Base-by-base conservation (phyloP, 176 grass and related monocot species). In the Triticum aestivum region DNA sequence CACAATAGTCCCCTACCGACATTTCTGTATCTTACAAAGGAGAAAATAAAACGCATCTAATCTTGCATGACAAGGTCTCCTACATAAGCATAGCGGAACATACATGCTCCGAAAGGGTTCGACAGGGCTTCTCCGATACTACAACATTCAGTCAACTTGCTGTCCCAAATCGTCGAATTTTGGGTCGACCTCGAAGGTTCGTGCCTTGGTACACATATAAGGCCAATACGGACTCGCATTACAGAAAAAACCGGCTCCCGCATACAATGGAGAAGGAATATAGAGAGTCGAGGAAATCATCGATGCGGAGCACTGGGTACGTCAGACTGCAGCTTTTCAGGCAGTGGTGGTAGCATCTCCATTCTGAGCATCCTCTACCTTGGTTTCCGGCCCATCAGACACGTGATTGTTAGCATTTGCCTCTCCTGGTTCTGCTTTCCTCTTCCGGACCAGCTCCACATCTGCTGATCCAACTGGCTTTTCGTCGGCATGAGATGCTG, bases 341-440 rank as follows among this genome's bases (percentile, higher is more conserved):
- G 67, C 61, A 79, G 82, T 41, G 83, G 82, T 51, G 75, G 82
- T 86, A 17, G 70, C 68, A 26, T 87, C 83, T 85, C 81, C 74
- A 10, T 84, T 88, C 54, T 83, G 82, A 86, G 88, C 79, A 79
- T 85, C 88, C 38, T 88, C 88, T 85, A 37, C 13, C 34, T 88
- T 93, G 34, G 39, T 71, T 71, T 85, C n/a, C 29, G 5, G 77
- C 77, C 82, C 87, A 27, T 79, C 78, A 75, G 34, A 34, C 0
- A 75, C 73, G 35, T 80, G 82, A 72, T 87, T 88, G 78, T 85
- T 88, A 20, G 65, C 44, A 79, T 63, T 24, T 54, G 59, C 35
- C 49, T 83, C 88, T 68, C 54, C 51, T 24, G 78, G 59, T 59
- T 30, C 77, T 0, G 11, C 81, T 85, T 80, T 84, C 38, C 85